Evolutionary conservation across 2,329 filamentous ascomycete genomes (phyloP).

Genomic region (Trichophyton verrucosum): DNA sequence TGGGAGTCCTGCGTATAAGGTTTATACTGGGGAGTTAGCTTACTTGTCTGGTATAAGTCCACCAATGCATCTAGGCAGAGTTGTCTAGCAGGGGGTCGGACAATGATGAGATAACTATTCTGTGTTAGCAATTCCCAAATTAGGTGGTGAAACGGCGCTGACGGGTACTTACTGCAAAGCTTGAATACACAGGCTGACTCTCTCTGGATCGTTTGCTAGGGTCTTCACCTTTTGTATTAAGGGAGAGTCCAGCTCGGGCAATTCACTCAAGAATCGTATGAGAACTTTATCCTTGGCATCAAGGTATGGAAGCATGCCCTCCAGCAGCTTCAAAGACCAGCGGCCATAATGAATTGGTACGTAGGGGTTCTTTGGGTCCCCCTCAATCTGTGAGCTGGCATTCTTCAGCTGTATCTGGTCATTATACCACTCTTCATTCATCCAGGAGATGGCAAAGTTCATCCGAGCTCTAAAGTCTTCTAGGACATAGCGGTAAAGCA

Average conservation of each 20-base stretch:
- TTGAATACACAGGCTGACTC: constrained; percentile 47
- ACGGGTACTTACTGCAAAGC: constrained; percentile 40
- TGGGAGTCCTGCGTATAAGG: not conserved
- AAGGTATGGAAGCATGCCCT: constrained; percentile 82
- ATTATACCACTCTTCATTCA: constrained; percentile 97
- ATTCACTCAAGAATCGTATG: constrained; percentile 81
- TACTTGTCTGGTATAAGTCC: constrained; percentile 46
- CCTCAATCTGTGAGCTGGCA: constrained; percentile 32
- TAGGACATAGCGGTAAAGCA: constrained; percentile 72
- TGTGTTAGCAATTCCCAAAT: not conserved
- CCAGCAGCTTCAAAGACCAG: constrained; percentile 69
- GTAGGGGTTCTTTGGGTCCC: constrained; percentile 34
- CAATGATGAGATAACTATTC: constrained; percentile 42
- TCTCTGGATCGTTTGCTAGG: constrained; percentile 51
- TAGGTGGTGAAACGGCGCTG: constrained; percentile 10
- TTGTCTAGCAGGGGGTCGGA: constrained; percentile 48
- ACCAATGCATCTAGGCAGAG: constrained; percentile 46
- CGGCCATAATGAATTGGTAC: constrained; percentile 55
- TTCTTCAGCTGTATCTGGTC: constrained; percentile 50
- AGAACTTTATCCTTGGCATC: constrained; percentile 81
- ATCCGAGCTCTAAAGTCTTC: constrained; percentile 86
- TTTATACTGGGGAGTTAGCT: constrained; percentile 14
- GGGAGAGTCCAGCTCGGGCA: constrained; percentile 61
- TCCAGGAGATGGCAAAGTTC: constrained; percentile 81
- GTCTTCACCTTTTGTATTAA: constrained; percentile 61